Base-by-base conservation (phyloP, 495 filamentous ascomycete genomes). In the Chaetomium fimeti region DNA sequence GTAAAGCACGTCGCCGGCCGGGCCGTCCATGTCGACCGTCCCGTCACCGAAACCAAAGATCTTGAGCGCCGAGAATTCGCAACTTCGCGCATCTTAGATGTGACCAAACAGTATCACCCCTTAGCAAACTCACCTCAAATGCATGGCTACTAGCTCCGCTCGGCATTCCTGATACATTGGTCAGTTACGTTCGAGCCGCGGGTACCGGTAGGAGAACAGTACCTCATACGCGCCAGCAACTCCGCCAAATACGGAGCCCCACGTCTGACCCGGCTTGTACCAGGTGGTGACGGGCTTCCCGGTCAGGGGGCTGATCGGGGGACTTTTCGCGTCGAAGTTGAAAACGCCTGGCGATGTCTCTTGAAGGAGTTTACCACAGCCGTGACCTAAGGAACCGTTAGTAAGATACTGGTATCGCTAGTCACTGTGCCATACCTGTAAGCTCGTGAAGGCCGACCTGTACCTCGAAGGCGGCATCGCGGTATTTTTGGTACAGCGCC, bases 401-500 rank as follows among this genome's bases (percentile, higher is more conserved):
- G 53, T 53, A 25, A 29, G 6, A 20, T 5, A 0, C 11, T 6
- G 8, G 22, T 2, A 12, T n/a, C 22, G 18, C 2, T 11, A 22
- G 13, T 28, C 1, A 13, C 6, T n/a, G 13, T 3, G 12, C 40
- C 66, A 25, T 67, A 62, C 93, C 94, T 9, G 97, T 90, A 36
- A 98, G 87, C 72, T 98, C 94, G 76, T 98, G 94, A 27, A 97
- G 86, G 15, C 92, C 93, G 20, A 97, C 93, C 75, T 97, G 92
- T 9, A 98, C 91, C 72, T 98, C 93, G 69, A 97, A 97, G 2
- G 94, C 88, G 2, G 85, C 82, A 70, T 97, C 91, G 8, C 89
- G 88, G 74, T 89, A 91, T 61, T 85, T 84, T 60, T 89, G 84
- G 71, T 88, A 98, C n/a, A 95, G 71, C 6, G 84, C 83, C 25